phyloP scores from a whole-genome alignment of 257 asterid species.

The Hygrophila difformis region DNA sequence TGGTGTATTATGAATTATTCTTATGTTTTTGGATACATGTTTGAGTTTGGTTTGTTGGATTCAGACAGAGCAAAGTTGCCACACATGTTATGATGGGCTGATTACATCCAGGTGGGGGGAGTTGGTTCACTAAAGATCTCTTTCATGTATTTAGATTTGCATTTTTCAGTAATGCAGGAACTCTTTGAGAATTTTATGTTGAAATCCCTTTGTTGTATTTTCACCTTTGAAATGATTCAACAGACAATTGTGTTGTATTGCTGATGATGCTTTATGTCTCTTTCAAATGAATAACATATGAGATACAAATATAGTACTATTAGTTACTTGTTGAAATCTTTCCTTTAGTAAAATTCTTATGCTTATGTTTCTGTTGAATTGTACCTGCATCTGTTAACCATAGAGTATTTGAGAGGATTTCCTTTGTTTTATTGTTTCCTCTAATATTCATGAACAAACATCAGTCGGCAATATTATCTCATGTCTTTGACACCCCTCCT shows the following conservation, averaged over 20 bases:
- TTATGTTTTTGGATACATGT: too few relatives aligned
- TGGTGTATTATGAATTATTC: conserved; percentile 2
- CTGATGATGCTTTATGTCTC: too few relatives aligned
- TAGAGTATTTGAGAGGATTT: not conserved
- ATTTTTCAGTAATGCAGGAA: too few relatives aligned
- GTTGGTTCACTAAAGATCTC: not conserved
- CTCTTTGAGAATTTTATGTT: too few relatives aligned
- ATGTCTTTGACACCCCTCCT: conserved; percentile 20
- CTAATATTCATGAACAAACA: not conserved
- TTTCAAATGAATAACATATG: too few relatives aligned
- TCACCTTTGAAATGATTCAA: too few relatives aligned
- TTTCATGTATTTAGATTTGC: not conserved
- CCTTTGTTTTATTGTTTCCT: too few relatives aligned
- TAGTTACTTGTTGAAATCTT: not conserved
- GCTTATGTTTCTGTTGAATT: not conserved
- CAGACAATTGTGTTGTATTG: too few relatives aligned
- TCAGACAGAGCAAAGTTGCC: conserved; percentile 54
- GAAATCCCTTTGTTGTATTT: too few relatives aligned
- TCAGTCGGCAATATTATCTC: not conserved
- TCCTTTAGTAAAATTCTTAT: not conserved
- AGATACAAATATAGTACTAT: not conserved
- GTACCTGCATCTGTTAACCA: not conserved
- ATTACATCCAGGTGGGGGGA: conserved; percentile 54
- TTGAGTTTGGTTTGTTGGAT: conserved; percentile 56
- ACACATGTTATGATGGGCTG: conserved; percentile 31